These are phyloP conservation scores for Myxozyma geophila DNA, from an alignment of 805 yeast genomes.

Conservation along the genomic window DNA sequence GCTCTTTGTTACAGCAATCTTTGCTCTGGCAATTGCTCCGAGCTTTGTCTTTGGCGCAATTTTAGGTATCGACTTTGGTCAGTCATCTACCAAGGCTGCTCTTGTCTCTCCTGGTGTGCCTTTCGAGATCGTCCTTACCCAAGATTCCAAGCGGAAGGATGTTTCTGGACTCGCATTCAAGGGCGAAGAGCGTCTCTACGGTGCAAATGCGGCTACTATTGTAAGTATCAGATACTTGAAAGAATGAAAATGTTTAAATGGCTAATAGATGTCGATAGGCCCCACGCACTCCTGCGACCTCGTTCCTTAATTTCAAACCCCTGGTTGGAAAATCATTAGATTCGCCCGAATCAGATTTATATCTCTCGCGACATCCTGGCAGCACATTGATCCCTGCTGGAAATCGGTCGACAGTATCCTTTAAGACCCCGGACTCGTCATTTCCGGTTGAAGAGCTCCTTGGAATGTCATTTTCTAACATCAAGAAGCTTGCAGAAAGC, in stretches of 20 bases:
- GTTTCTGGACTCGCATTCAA: slow-evolving; percentile 74
- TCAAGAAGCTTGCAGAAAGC: slow-evolving; percentile 64
- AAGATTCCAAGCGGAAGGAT: slow-evolving; percentile 91
- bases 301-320: slow-evolving; percentile 69
- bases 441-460: slow-evolving; percentile 75
- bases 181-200: slow-evolving; percentile 40
- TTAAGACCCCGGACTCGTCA: slow-evolving; percentile 54
- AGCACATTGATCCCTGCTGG: slow-evolving; percentile 50
- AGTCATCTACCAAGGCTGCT: slow-evolving; percentile 83
- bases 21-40: slow-evolving; percentile 6
- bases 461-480: slow-evolving; percentile 79
- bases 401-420: slow-evolving; percentile 60
- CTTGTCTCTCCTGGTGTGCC: slow-evolving; percentile 89
- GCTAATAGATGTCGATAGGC: slow-evolving; percentile 48
- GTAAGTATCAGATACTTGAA: slow-evolving; percentile 61
- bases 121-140: slow-evolving; percentile 83
- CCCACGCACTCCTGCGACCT: slow-evolving; percentile 71
- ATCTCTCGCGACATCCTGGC: slow-evolving; percentile 64
- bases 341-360: slow-evolving; percentile 54
- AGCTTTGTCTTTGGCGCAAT: slow-evolving; percentile 53
- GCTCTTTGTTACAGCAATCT: not conserved
- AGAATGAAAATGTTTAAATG: not conserved
- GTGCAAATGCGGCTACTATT: slow-evolving; percentile 48
- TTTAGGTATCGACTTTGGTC: slow-evolving; percentile 87
- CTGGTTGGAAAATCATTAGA: slow-evolving; percentile 63